phyloP scores from a whole-genome alignment of 2,329 filamentous ascomycete species.

The Nemania bipapillata region DNA sequence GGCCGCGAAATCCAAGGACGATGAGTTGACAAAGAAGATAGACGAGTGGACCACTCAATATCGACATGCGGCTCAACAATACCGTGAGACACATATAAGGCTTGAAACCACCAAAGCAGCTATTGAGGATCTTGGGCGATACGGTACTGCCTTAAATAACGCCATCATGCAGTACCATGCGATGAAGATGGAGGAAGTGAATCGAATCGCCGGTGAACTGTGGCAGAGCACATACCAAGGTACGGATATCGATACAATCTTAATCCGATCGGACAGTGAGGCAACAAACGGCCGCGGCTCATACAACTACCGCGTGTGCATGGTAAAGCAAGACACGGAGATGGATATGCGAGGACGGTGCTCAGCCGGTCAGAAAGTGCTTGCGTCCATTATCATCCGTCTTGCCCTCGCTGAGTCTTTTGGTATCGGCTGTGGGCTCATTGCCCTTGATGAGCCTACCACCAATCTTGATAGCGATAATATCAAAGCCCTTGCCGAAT shows the following conservation, averaged over 20 bases:
- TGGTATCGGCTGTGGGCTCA: constrained; percentile 92
- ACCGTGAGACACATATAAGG: constrained; percentile 87
- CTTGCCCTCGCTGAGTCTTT: constrained; percentile 96
- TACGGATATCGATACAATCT: constrained; percentile 95
- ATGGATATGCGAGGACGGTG: constrained; percentile 99
- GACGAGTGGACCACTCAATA: constrained; percentile 88
- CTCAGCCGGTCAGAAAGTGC: constrained; percentile 94
- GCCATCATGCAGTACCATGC: constrained; percentile 97
- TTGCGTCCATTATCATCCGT: constrained; percentile 96
- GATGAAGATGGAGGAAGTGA: constrained; percentile 98
- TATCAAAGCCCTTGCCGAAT: constrained; percentile 86
- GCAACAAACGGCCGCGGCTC: constrained; percentile 75
- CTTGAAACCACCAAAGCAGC: constrained; percentile 93
- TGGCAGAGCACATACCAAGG: constrained; percentile 97
- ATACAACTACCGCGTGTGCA: constrained; percentile 98
- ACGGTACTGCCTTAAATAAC: constrained; percentile 85
- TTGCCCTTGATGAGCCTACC: constrained; percentile 96
- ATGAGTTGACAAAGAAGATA: constrained; percentile 77
- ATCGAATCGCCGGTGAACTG: constrained; percentile 92
- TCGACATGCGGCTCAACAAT: constrained; percentile 80
- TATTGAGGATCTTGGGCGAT: constrained; percentile 87
- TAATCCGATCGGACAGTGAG: constrained; percentile 93
- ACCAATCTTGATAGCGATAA: constrained; percentile 97
- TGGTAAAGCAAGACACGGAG: constrained; percentile 96
- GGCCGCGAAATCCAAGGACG: constrained; percentile 83